Percentiles rank a stretch among this genome's conserved stretches.
Evolutionary conservation across 352 stramenopile species (phyloP).

Genomic region (Phytophthora foliorum): DNA sequence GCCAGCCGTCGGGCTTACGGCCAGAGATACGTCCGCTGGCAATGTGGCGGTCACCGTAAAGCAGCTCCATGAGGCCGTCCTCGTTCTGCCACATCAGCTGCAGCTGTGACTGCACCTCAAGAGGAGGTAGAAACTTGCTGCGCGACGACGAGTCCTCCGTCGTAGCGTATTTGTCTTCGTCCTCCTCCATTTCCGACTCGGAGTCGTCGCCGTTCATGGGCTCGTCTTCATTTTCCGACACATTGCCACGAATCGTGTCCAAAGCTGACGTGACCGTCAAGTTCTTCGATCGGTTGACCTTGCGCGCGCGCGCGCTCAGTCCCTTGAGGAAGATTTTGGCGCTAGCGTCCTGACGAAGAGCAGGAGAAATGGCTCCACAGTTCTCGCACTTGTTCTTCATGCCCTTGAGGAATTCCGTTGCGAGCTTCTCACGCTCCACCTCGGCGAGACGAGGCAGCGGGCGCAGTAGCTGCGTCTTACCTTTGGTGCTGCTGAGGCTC

Average conservation of each 20-base stretch:
- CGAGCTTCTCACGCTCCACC: conserved; percentile 83
- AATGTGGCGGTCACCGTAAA: conserved; percentile 92
- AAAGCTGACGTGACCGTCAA: conserved; percentile 83
- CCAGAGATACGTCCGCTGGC: conserved; percentile 63
- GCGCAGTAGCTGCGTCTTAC: conserved; percentile 42
- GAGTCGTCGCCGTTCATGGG: conserved; percentile 55
- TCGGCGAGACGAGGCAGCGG: conserved; percentile 74
- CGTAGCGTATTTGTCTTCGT: conserved; percentile 64
- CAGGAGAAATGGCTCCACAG: conserved; percentile 96
- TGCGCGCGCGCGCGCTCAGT: conserved; percentile 81
- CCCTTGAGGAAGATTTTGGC: conserved; percentile 98
- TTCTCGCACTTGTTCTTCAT: conserved; percentile 97
- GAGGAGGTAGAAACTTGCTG: conserved; percentile 95
- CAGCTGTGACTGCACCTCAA: conserved; percentile 97
- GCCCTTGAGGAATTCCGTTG: conserved; percentile 92
- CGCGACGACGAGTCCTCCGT: conserved; percentile 73
- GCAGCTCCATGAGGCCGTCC: conserved; percentile 91
- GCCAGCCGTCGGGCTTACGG: conserved; percentile 82
- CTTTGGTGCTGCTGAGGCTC: conserved; percentile 32
- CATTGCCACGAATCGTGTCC: conserved; percentile 82
- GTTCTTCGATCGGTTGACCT: conserved; percentile 88
- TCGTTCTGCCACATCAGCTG: conserved; percentile 96
- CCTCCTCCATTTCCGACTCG: conserved; percentile 85
- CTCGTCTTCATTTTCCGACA: conserved; percentile 62
- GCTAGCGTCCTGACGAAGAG: conserved; percentile 96